These are phyloP conservation scores for Mycena amicta DNA, from an alignment of 768 basidiomycete genomes.

Conservation along the genomic window DNA sequence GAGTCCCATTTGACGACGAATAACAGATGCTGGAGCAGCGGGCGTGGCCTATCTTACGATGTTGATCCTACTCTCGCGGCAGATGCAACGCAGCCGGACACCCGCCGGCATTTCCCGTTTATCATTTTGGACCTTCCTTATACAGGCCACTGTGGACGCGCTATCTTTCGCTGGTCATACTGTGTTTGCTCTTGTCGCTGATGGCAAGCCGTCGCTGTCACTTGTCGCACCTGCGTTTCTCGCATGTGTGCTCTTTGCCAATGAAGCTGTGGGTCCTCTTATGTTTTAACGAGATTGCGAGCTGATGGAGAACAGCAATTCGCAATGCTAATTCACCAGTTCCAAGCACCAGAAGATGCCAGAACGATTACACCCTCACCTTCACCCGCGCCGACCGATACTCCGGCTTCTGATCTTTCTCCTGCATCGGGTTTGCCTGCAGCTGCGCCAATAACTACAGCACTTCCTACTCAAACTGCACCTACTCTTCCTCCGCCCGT, in stretches of 20 bases:
- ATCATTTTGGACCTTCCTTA: conserved; percentile 81
- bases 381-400: conserved; percentile 13
- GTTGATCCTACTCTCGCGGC: conserved; percentile 69
- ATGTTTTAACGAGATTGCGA: background rate
- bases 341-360: conserved; percentile 77
- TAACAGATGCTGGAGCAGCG: conserved; percentile 72
- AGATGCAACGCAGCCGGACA: conserved; percentile 74
- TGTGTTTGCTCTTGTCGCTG: conserved; percentile 83
- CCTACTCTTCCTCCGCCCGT: conserved; percentile 11
- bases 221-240: conserved; percentile 85
- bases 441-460: background rate
- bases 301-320: conserved; percentile 64
- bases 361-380: conserved; percentile 23
- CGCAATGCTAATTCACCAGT: conserved; percentile 74
- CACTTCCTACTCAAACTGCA: background rate
- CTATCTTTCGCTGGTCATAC: conserved; percentile 88
- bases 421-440: conserved; percentile 1
- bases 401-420: conserved; percentile 2
- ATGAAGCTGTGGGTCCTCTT: conserved; percentile 71
- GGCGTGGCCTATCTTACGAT: conserved; percentile 67
- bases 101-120: conserved; percentile 78
- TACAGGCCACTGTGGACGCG: conserved; percentile 78
- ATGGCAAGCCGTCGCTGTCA: conserved; percentile 79
- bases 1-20: conserved; percentile 12
- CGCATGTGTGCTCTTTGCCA: conserved; percentile 76